These are phyloP conservation scores for Fusarium sp. DNA, from an alignment of 2,329 filamentous ascomycete species.

Conservation along the genomic window DNA sequence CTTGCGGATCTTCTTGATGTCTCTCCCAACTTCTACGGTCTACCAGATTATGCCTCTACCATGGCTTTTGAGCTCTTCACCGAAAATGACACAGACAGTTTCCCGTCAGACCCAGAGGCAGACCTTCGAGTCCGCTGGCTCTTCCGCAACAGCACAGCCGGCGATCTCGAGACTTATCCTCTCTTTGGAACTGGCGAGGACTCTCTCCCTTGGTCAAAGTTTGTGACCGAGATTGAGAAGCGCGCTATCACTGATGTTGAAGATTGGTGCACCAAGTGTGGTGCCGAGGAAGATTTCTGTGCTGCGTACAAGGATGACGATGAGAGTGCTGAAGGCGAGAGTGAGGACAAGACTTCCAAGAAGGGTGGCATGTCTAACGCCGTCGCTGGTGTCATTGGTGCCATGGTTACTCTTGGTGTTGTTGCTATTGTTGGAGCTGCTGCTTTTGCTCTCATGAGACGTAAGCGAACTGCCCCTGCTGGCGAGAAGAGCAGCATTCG, in stretches of 20 bases:
- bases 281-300: conserved; percentile 44
- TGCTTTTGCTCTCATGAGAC: conserved; percentile 38
- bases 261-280: conserved; percentile 46
- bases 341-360: background rate
- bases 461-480: conserved; percentile 15
- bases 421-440: conserved; percentile 30
- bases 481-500: conserved; percentile 17
- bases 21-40: conserved; percentile 45
- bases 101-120: conserved; percentile 38
- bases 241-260: conserved; percentile 43
- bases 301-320: conserved; percentile 42
- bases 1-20: conserved; percentile 40
- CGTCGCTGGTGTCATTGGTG: conserved; percentile 48
- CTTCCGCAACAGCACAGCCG: conserved; percentile 48
- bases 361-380: conserved; percentile 45
- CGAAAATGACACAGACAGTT: conserved; percentile 27
- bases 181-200: conserved; percentile 45
- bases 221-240: conserved; percentile 43
- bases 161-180: conserved; percentile 42
- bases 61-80: conserved; percentile 50
- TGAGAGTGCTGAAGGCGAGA: background rate
- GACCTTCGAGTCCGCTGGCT: conserved; percentile 48
- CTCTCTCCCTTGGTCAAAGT: conserved; percentile 43
- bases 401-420: conserved; percentile 46
- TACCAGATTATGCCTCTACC: conserved; percentile 50